A percentile compares a stretch with the other conserved stretches of the same genome.
phyloP scores from a whole-genome alignment of 441 rosid genomes.

The Melastoma candidum region DNA sequence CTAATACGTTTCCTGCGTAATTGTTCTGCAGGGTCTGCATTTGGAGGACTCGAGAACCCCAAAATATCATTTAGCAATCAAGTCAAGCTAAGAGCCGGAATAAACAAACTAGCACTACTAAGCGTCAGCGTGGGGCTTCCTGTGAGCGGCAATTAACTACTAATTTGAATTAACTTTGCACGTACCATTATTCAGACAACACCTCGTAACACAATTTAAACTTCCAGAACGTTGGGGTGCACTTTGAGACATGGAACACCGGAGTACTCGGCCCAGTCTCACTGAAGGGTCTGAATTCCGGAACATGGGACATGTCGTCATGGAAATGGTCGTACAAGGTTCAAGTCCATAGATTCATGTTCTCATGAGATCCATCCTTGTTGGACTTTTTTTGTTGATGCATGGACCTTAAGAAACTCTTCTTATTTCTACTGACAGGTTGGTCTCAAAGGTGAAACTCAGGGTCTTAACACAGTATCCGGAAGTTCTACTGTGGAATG shows the following conservation, averaged over 20 bases:
- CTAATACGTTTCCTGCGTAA: too few species aligned
- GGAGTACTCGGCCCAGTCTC: slow-evolving; percentile 60
- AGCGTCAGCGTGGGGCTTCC: slow-evolving; percentile 53
- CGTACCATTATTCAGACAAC: too few species aligned
- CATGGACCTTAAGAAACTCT: too few species aligned
- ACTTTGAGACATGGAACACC: slow-evolving; percentile 46
- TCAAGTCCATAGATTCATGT: neutral
- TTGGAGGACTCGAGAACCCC: slow-evolving; percentile 17
- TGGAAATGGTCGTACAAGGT: slow-evolving; percentile 75
- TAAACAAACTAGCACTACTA: slow-evolving; percentile 29
- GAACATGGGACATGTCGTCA: slow-evolving; percentile 52
- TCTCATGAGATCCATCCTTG: too few species aligned
- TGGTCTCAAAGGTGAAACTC: slow-evolving; percentile 50
- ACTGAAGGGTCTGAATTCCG: slow-evolving; percentile 41
- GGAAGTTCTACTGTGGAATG: slow-evolving; percentile 52
- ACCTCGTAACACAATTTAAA: too few species aligned
- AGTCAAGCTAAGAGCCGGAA: slow-evolving; percentile 5
- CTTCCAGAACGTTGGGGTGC: slow-evolving; percentile 34
- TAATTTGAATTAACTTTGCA: too few species aligned
- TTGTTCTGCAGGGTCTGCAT: slow-evolving; percentile 33
- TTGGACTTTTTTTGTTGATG: too few species aligned
- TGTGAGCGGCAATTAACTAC: slow-evolving; percentile 23
- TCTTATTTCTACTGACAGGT: slow-evolving; percentile 19
- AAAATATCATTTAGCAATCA: slow-evolving; percentile 3
- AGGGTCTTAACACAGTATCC: slow-evolving; percentile 31